phyloP scores from a whole-genome alignment of 2,329 filamentous ascomycete genomes.

The Colletotrichum nymphaeae region DNA sequence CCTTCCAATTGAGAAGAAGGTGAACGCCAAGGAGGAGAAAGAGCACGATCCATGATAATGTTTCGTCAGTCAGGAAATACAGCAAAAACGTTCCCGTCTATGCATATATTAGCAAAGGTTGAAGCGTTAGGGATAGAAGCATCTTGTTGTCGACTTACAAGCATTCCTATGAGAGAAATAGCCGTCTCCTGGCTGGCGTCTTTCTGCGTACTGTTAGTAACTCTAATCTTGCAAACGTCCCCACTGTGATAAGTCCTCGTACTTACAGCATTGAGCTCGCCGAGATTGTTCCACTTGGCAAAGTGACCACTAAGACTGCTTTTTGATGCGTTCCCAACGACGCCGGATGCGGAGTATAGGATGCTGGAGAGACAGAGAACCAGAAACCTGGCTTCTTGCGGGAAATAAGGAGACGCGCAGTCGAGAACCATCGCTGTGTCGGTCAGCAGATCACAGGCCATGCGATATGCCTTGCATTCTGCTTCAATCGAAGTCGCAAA shows the following conservation, averaged over 20 bases:
- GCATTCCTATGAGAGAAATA: constrained; percentile 30
- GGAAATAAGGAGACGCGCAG: constrained; percentile 25
- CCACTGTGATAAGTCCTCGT: rapidly evolving
- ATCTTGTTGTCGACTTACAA: not conserved
- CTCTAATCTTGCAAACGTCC: too few species aligned
- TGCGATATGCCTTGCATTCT: constrained; percentile 29
- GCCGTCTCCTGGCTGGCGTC: constrained; percentile 32
- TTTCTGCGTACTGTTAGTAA: constrained; percentile 7
- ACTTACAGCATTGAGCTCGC: constrained; percentile 29
- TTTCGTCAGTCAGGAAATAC: constrained; percentile 3
- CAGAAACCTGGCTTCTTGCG: not conserved
- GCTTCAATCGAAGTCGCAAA: constrained; percentile 33
- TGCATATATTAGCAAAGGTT: not conserved
- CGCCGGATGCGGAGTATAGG: constrained; percentile 18
- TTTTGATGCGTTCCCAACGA: constrained; percentile 31
- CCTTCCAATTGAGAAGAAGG: constrained; percentile 30
- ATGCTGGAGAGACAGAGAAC: constrained; percentile 25
- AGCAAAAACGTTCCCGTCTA: constrained; percentile 21
- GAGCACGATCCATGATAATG: constrained; percentile 17
- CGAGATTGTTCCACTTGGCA: constrained; percentile 32
- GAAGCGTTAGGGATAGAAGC: rapidly evolving
- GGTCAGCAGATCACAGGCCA: constrained; percentile 20
- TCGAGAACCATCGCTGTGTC: constrained; percentile 26
- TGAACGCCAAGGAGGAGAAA: constrained; percentile 8
- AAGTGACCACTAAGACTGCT: constrained; percentile 33